Evolutionary conservation across 305 asterid genomes (phyloP).

Genomic region (Ruellia speciosa): DNA sequence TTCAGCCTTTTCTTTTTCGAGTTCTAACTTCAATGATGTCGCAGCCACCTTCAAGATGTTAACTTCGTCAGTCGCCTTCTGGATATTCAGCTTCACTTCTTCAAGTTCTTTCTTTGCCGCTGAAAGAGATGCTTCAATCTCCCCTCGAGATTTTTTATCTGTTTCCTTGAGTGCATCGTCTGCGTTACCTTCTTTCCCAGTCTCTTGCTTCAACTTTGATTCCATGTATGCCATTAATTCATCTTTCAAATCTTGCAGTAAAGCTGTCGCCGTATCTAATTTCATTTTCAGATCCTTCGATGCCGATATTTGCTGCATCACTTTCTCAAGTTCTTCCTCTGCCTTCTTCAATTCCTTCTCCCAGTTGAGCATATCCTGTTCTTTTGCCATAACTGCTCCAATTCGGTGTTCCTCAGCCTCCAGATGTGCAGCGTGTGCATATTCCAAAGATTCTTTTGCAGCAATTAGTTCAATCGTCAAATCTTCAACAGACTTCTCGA

Average conservation of each 20-base stretch:
- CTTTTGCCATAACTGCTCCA: slow-evolving; percentile 75
- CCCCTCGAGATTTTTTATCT: slow-evolving; percentile 43
- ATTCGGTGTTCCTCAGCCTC: slow-evolving; percentile 91
- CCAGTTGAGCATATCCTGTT: slow-evolving; percentile 73
- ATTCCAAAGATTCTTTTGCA: slow-evolving; percentile 73
- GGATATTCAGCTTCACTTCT: slow-evolving; percentile 58
- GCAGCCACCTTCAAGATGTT: slow-evolving; percentile 67
- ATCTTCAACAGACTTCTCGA: slow-evolving; percentile 81
- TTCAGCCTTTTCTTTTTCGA: slow-evolving; percentile 60
- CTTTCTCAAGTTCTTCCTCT: slow-evolving; percentile 57
- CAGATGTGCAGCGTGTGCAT: slow-evolving; percentile 85
- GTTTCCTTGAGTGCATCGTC: slow-evolving; percentile 27
- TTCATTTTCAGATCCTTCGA: slow-evolving; percentile 58
- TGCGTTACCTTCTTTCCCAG: slow-evolving; percentile 29
- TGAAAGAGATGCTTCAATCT: slow-evolving; percentile 48
- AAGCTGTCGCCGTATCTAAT: slow-evolving; percentile 46
- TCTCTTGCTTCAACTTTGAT: slow-evolving; percentile 34
- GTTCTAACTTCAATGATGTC: slow-evolving; percentile 50
- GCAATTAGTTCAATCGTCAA: slow-evolving; percentile 73
- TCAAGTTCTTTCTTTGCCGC: slow-evolving; percentile 71
- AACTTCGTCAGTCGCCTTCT: slow-evolving; percentile 52
- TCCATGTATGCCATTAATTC: slow-evolving; percentile 88
- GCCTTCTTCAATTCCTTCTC: slow-evolving; percentile 73
- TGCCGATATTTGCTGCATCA: slow-evolving; percentile 40
- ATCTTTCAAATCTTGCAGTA: slow-evolving; percentile 56